Percentiles rank a stretch among this genome's conserved stretches.
Evolutionary conservation across 768 basidiomycete species (phyloP).

Genomic region (Pulveroboletus sp.): DNA sequence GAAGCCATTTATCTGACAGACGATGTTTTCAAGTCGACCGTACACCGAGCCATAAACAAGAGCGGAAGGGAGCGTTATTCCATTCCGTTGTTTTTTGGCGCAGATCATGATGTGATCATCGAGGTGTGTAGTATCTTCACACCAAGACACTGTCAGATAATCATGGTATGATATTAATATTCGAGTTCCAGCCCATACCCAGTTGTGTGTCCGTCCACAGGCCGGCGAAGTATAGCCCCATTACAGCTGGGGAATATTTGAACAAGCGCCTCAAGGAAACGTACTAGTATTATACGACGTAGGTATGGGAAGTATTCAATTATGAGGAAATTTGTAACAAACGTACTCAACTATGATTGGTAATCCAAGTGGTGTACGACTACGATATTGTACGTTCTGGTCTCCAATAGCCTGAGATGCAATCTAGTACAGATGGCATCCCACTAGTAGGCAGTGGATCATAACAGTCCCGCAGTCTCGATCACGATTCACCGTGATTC

Average conservation of each 20-base stretch:
- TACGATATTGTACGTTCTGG: too few relatives aligned
- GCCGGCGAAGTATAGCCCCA: slow-evolving; percentile 66
- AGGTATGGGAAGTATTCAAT: neutral
- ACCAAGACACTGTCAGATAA: neutral
- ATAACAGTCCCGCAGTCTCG: too few relatives aligned
- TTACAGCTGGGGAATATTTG: slow-evolving; percentile 85
- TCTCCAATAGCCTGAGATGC: too few relatives aligned
- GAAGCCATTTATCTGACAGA: slow-evolving; percentile 43
- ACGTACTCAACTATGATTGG: too few relatives aligned
- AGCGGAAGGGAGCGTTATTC: slow-evolving; percentile 73
- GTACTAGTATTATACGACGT: slow-evolving; percentile 22
- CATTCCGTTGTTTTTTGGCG: slow-evolving; percentile 89
- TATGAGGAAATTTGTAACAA: too few relatives aligned
- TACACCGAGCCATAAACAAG: slow-evolving; percentile 82
- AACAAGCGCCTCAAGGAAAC: slow-evolving; percentile 61
- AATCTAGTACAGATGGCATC: too few relatives aligned
- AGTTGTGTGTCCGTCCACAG: slow-evolving; percentile 49
- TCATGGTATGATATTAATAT: neutral
- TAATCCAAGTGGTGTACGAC: too few relatives aligned
- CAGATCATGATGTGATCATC: slow-evolving; percentile 79
- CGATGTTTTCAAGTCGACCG: slow-evolving; percentile 86
- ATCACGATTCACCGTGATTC: too few relatives aligned
- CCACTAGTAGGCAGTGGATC: too few relatives aligned
- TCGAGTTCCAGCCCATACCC: slow-evolving; percentile 43
- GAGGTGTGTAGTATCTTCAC: slow-evolving; percentile 47